These are phyloP conservation scores for Debaryomyces udenii DNA, from an alignment of 1,139 yeast genomes.

Conservation along the genomic window DNA sequence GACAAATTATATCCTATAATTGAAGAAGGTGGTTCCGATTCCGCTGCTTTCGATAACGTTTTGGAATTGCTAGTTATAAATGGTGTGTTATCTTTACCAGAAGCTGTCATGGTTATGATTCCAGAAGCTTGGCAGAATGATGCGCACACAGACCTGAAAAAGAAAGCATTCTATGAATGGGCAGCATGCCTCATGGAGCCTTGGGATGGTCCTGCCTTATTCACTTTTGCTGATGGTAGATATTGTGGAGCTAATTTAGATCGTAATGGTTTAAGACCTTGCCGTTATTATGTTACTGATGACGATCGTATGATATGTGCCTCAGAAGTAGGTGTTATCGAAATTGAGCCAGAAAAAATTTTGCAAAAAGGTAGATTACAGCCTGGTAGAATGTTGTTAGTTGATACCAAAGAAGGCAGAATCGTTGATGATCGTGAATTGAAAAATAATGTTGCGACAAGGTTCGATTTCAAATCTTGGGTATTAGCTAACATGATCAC, in stretches of 20 bases:
- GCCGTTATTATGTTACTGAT: conserved; percentile 93
- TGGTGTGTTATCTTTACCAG: conserved; percentile 91
- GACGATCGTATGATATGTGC: conserved; percentile 98
- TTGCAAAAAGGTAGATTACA: conserved; percentile 91
- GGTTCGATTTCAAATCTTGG: conserved; percentile 95
- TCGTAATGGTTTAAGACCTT: conserved; percentile 96
- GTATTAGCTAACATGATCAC: conserved; percentile 81
- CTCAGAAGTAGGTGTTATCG: conserved; percentile 96
- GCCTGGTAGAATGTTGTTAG: conserved; percentile 96
- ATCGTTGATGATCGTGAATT: conserved; percentile 92
- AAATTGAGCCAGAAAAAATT: conserved; percentile 79
- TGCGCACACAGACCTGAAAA: conserved; percentile 80
- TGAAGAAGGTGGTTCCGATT: conserved; percentile 98
- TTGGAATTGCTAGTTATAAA: conserved; percentile 88
- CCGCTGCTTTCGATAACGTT: conserved; percentile 98
- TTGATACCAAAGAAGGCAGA: conserved; percentile 90
- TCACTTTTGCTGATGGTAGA: conserved; percentile 96
- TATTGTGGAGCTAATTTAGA: conserved; percentile 98
- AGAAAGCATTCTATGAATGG: conserved; percentile 97
- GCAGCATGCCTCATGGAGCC: conserved; percentile 99
- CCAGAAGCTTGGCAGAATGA: conserved; percentile 99
- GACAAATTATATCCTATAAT: conserved; percentile 92
- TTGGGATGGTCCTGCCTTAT: conserved; percentile 99
- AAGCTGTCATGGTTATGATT: conserved; percentile 94
- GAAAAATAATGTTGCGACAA: conserved; percentile 76